Percentiles rank a stretch among this genome's conserved stretches.
Conservation (phyloP, 176 grass and related monocot genomes). For the Eragrostis curvula region DNA sequence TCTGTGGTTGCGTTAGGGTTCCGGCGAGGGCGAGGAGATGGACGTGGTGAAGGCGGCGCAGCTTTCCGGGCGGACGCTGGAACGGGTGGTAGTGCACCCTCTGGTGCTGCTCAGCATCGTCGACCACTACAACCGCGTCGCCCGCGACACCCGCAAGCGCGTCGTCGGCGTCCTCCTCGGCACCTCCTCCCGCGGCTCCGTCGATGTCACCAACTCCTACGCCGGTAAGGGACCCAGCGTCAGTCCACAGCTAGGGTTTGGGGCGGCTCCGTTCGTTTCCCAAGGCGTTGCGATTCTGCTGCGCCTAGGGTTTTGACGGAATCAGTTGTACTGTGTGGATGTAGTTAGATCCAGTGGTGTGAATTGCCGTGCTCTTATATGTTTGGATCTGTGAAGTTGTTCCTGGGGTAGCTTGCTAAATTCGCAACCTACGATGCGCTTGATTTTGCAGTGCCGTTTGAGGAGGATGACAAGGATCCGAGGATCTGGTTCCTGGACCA, state of each 20-base stretch:
- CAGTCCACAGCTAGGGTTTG: slow-evolving; percentile 27
- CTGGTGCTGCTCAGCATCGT: slow-evolving; percentile 97
- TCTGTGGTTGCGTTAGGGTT: slow-evolving; percentile 26
- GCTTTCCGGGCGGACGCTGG: slow-evolving; percentile 80
- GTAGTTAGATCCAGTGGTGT: slow-evolving; percentile 30
- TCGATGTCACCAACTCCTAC: slow-evolving; percentile 97
- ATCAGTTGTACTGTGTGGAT: not conserved
- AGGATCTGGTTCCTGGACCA: slow-evolving; percentile 99
- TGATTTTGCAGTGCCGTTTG: slow-evolving; percentile 81
- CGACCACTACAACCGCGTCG: slow-evolving; percentile 99
- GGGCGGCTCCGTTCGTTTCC: not conserved
- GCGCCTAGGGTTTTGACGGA: slow-evolving; percentile 12
- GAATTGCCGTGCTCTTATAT: not conserved
- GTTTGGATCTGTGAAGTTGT: slow-evolving; percentile 42
- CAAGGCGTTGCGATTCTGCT: not conserved
- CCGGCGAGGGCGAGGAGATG: slow-evolving; percentile 49
- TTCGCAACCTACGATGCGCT: not conserved
- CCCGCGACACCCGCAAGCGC: slow-evolving; percentile 87
- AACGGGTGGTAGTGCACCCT: slow-evolving; percentile 91
- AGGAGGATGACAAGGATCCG: slow-evolving; percentile 95
- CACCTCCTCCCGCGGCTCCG: slow-evolving; percentile 68
- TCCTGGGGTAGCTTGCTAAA: not conserved
- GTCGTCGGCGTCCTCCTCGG: slow-evolving; percentile 96
- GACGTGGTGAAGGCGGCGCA: slow-evolving; percentile 95
- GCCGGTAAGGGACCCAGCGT: slow-evolving; percentile 54